Conservation (phyloP, 257 asterid genomes). For the Solanum rostratum region DNA sequence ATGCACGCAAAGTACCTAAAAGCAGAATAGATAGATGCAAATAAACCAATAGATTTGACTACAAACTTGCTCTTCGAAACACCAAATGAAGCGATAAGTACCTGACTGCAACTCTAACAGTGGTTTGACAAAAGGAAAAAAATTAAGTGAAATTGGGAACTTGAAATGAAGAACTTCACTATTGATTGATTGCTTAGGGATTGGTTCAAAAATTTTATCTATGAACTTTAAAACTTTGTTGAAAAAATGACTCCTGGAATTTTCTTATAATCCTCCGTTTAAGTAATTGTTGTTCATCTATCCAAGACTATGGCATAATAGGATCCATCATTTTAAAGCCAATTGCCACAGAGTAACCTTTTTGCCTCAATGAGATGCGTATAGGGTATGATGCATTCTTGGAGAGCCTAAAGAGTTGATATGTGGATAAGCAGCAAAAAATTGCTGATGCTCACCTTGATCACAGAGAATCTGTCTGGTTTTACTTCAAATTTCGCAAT, state of each 20-base stretch:
- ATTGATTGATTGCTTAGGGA: background rate
- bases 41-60: background rate
- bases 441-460: conserved; percentile 49
- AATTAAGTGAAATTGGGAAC: background rate
- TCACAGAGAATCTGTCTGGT: conserved; percentile 83
- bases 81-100: background rate
- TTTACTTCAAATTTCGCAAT: conserved; percentile 81
- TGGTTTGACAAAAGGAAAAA: background rate
- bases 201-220: background rate
- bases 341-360: background rate
- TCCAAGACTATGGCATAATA: background rate
- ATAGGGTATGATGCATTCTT: background rate
- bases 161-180: background rate
- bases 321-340: background rate
- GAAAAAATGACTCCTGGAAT: background rate
- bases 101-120: background rate
- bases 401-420: background rate
- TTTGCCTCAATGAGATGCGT: background rate
- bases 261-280: background rate
- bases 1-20: background rate
- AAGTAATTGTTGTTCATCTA: background rate
- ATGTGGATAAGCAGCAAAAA: background rate
- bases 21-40: background rate
- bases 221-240: background rate
- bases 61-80: background rate